Conservation (phyloP, 1,284 basidiomycete genomes). For the Rhizoctonia solani region DNA sequence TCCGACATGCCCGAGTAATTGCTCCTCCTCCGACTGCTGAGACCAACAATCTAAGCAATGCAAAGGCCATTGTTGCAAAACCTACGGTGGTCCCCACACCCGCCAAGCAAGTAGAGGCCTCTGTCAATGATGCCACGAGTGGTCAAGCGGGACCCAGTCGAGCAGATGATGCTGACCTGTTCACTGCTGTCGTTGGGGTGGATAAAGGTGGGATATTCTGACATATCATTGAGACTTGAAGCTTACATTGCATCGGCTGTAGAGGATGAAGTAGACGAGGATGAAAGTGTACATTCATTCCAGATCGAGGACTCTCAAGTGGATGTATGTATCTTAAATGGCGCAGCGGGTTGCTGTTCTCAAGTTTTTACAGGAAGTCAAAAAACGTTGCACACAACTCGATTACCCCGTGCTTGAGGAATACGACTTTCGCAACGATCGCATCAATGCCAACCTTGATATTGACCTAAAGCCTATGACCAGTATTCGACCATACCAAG, state of each 20-base stretch:
- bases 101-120: conserved; percentile 60
- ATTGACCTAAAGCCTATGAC: conserved; percentile 97
- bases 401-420: conserved; percentile 97
- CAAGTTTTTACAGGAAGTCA: conserved; percentile 67
- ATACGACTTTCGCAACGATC: conserved; percentile 97
- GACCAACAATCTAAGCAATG: neutral
- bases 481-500: conserved; percentile 94
- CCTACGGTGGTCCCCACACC: conserved; percentile 27
- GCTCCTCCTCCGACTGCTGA: conserved; percentile 55
- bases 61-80: conserved; percentile 38
- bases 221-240: too few species aligned
- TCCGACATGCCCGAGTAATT: conserved; percentile 78
- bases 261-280: conserved; percentile 92
- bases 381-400: conserved; percentile 90
- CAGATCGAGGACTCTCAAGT: conserved; percentile 91
- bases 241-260: conserved; percentile 29
- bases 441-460: conserved; percentile 90
- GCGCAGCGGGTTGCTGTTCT: neutral
- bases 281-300: conserved; percentile 93
- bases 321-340: conserved; percentile 60
- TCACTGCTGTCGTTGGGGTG: conserved; percentile 90
- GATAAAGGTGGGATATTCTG: conserved; percentile 66
- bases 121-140: conserved; percentile 42
- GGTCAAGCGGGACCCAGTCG: conserved; percentile 47
- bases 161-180: conserved; percentile 70